Base-by-base conservation (phyloP, 495 filamentous ascomycete genomes). In the Thermothielavioides terrestris region DNA sequence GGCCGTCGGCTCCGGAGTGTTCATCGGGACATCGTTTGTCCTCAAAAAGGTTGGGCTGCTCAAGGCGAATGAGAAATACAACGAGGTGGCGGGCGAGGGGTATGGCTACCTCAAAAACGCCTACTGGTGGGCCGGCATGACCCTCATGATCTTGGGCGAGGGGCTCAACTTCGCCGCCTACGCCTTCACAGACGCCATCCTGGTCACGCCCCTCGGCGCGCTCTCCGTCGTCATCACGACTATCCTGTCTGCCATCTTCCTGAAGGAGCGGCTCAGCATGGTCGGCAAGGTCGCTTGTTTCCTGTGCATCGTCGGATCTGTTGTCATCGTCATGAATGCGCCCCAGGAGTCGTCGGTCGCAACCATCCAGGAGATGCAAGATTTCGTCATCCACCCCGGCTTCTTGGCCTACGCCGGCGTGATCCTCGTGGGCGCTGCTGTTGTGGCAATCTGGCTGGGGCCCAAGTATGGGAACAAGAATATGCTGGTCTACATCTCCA, bases 141-240 rank as follows among this genome's bases (percentile, higher is more conserved):
- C 78, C 17, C 72, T 98, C 61, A 98, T 98, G 92, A 94, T 97
- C 55, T 60, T 97, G 35, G 92, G 92, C 42, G 92, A 98, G 68
- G 81, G 92, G 28, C 95, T 91, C 79, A 98, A 98, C 68, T 96
- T 98, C 60, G 89, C 86, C 48, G 94, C 92, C 20, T 98, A 98
- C 63, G 87, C 88, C 38, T 97, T 98, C 62, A 90, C 92, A 57
- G 92, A 98, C 66, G 92, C 92, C 41, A 95, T 98, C 58, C 68
- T 98, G 53, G 92, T 98, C 39, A 96, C 92, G 6, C 91, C 94
- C 10, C 68, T 98, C 46, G 92, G 92, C 45, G 92, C 92, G n/a
- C 74, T 97, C 42, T 89, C 88, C 0, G 92, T 98, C 53, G 92
- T 98, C 46, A 82, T 97, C 55, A 94, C 89, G 35, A 89, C 92